Evolutionary conservation across 2,329 filamentous ascomycete genomes (phyloP).

Genomic region (Nemania diffusa): DNA sequence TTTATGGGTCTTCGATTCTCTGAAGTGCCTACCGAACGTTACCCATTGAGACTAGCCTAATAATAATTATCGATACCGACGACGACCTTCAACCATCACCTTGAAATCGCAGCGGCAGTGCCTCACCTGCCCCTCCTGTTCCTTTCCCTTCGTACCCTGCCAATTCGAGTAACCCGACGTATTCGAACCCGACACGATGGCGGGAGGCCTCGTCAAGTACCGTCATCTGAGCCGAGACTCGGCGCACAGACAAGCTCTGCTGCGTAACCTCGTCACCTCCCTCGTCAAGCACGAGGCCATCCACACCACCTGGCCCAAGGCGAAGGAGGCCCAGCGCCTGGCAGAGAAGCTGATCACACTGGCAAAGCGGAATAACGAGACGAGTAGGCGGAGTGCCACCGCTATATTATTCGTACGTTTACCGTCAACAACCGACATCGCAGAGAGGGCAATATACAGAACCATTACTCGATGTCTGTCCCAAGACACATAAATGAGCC

Average conservation of each 20-base stretch:
- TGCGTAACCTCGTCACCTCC: constrained; percentile 95
- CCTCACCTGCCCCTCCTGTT: not conserved
- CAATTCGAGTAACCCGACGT: constrained; percentile 9
- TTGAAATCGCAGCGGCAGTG: not conserved
- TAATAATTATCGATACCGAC: constrained; percentile 22
- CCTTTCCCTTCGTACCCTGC: not conserved
- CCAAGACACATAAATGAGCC: not conserved
- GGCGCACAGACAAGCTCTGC: constrained; percentile 87
- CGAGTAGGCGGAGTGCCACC: constrained; percentile 77
- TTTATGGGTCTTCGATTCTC: constrained; percentile 2
- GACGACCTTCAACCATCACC: not conserved
- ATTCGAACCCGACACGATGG: constrained; percentile 66
- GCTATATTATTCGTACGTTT: constrained; percentile 83
- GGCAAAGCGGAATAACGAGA: constrained; percentile 91
- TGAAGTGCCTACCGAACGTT: not conserved
- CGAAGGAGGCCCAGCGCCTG: constrained; percentile 93
- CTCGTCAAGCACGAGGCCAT: constrained; percentile 94
- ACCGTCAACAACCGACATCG: not conserved
- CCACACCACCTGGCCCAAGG: constrained; percentile 94
- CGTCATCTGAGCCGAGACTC: constrained; percentile 88
- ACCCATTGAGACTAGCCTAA: not conserved
- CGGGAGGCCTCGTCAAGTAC: constrained; percentile 86
- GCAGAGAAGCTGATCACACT: constrained; percentile 95
- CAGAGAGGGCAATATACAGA: not conserved
- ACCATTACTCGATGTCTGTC: not conserved